Conservation (phyloP, 495 filamentous ascomycete genomes). For the Aspergillus homomorphus region DNA sequence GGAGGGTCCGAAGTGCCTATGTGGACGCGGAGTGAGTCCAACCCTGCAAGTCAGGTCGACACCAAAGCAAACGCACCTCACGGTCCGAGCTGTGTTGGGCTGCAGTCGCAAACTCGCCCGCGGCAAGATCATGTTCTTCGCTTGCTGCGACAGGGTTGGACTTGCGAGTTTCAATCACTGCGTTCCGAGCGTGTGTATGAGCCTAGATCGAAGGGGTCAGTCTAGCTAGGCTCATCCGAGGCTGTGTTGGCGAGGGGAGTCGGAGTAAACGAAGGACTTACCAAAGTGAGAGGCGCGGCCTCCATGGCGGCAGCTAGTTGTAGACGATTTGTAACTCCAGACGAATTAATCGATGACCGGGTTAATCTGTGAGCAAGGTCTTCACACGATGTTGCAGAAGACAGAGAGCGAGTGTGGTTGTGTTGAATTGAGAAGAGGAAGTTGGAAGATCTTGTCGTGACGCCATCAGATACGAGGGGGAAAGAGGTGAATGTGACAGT, state of each 20-base stretch:
- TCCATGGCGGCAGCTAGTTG: conserved; percentile 49
- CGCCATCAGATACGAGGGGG: conserved; percentile 4
- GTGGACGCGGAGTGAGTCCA: neutral
- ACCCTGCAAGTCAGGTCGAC: neutral
- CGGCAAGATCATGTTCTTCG: conserved; percentile 84
- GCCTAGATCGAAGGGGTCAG: conserved; percentile 52
- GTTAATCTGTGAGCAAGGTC: neutral
- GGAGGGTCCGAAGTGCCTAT: conserved; percentile 75
- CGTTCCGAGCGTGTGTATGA: conserved; percentile 80
- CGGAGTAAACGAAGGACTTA: conserved; percentile 26
- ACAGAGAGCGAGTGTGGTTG: neutral
- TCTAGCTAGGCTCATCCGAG: conserved; percentile 17
- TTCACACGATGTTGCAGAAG: neutral
- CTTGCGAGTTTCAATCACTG: conserved; percentile 72
- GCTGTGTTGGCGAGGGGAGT: conserved; percentile 1
- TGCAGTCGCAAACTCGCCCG: conserved; percentile 83
- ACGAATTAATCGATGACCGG: neutral
- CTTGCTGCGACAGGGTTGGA: conserved; percentile 75
- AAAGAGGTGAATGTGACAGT: conserved; percentile 7
- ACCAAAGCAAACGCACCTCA: conserved; percentile 53
- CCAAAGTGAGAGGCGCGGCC: conserved; percentile 56
- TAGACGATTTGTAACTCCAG: neutral
- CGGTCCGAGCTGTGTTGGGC: conserved; percentile 68
- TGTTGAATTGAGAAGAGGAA: neutral
- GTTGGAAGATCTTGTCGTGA: conserved; percentile 7